Evolutionary conservation across 2,329 filamentous ascomycete genomes (phyloP), one percentile per base, ranked within the genome.

Genomic region (Amesomyces nigricolor): DNA sequence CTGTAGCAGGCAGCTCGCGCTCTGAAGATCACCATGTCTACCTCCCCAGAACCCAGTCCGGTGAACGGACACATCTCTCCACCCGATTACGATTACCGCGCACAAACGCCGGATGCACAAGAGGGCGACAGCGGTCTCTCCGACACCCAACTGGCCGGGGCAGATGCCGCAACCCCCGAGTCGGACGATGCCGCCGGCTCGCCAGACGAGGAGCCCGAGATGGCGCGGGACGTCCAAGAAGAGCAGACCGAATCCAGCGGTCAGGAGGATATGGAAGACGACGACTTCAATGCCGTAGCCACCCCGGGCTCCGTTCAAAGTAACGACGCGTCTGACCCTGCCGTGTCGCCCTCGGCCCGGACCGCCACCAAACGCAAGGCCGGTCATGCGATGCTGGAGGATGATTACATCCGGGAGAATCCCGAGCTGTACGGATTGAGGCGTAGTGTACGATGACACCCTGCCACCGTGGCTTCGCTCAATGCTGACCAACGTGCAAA

Each of bases 341-440:
- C 79, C 65, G 88, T 82, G 67, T 94, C 90, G 46, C 80, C 83
- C 65, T 85, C 86, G 65, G 88, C 86, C 43, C 80, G 79, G 60
- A 80, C 83, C 67, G 81, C 80, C 48, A 72, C 78, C 58, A 96
- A 96, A 78, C 87, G 91, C 72, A 87, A 89, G 73, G 72, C 78
- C 62, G 70, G 78, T 67, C 53, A 57, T 6, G 69, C 81, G 38
- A 84, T 86, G 50, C 11, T 35, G 32, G 88, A 94, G 64, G 87
- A 94, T 57, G 86, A 91, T 46, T 91, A 85, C 67, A 96, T 97
- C 65, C 81, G 86, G 65, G 88, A 89, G 67, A 95, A 99, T 66
- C 94, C 94, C 44, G 91, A 96, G 73, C 78, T 99, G 8, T 99
- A 97, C 75, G 94, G 94, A 47, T 78, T 99, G 63, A 85, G 94